phyloP scores from a whole-genome alignment of 805 yeast genomes.

The Brettanomyces nanus region DNA sequence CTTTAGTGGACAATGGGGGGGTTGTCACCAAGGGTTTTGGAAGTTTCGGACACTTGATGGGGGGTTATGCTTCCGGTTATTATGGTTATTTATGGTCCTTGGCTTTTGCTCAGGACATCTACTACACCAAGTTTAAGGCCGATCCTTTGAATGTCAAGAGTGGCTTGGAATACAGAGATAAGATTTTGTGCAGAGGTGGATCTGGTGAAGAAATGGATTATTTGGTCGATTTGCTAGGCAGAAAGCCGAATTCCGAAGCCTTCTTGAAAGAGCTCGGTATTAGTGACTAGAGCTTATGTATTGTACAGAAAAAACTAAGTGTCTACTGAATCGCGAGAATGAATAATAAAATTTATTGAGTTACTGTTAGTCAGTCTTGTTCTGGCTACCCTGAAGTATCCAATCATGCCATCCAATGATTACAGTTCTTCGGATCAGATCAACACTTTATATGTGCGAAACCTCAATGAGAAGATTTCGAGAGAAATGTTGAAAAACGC shows the following conservation, averaged over 20 bases:
- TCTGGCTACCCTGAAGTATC: too few species aligned
- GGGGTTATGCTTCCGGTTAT: conserved; percentile 81
- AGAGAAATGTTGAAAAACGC: conserved; percentile 38
- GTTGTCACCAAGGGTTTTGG: conserved; percentile 57
- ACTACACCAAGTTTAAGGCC: conserved; percentile 55
- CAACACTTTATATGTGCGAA: conserved; percentile 50
- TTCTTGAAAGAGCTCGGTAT: conserved; percentile 62
- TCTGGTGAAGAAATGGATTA: conserved; percentile 60
- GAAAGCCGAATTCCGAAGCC: conserved; percentile 68
- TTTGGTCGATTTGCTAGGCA: conserved; percentile 59
- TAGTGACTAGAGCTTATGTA: too few species aligned
- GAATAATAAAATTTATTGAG: too few species aligned
- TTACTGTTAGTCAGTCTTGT: too few species aligned
- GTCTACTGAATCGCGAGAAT: too few species aligned
- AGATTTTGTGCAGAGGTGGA: conserved; percentile 65
- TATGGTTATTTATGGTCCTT: conserved; percentile 83
- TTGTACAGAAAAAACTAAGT: too few species aligned
- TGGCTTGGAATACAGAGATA: conserved; percentile 65
- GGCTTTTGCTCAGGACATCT: conserved; percentile 81
- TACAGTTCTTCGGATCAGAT: conserved; percentile 13
- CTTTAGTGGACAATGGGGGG: conserved; percentile 49
- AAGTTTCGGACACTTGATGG: conserved; percentile 74
- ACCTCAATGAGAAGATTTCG: conserved; percentile 63
- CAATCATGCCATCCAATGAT: too few species aligned
- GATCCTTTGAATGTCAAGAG: conserved; percentile 56